Evolutionary conservation across 345 rosid species (phyloP).

Genomic region (Gossypium raimondii): DNA sequence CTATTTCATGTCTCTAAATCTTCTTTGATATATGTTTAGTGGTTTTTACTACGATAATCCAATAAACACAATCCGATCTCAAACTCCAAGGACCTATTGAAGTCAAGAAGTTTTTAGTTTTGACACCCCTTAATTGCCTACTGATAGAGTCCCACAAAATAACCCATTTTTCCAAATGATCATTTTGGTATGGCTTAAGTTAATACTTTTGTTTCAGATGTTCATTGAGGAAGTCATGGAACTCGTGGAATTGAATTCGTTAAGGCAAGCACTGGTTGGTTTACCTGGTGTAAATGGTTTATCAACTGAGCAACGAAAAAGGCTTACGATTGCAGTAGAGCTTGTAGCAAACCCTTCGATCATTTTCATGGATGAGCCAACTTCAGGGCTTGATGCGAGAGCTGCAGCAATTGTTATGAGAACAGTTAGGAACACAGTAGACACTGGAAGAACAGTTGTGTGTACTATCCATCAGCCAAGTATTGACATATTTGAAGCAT

Average conservation of each 20-base stretch:
- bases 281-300: slow-evolving; percentile 82
- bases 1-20: background rate
- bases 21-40: background rate
- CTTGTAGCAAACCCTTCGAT: slow-evolving; percentile 89
- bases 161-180: too few relatives aligned
- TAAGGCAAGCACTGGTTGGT: slow-evolving; percentile 67
- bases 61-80: background rate
- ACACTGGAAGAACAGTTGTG: slow-evolving; percentile 85
- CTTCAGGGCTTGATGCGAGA: slow-evolving; percentile 92
- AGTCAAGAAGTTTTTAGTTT: background rate
- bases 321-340: slow-evolving; percentile 91
- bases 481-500: slow-evolving; percentile 84
- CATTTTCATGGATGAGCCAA: slow-evolving; percentile 94
- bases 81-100: background rate
- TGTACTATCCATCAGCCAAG: slow-evolving; percentile 98
- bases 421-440: slow-evolving; percentile 83
- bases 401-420: slow-evolving; percentile 96
- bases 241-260: slow-evolving; percentile 62
- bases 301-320: slow-evolving; percentile 80
- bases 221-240: slow-evolving; percentile 90
- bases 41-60: background rate
- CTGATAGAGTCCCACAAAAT: too few relatives aligned
- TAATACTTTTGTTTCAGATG: slow-evolving; percentile 33
- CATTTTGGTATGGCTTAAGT: too few relatives aligned
- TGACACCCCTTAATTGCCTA: too few relatives aligned